phyloP scores from a whole-genome alignment of 768 basidiomycete genomes.

The Multifurca ochricompacta region DNA sequence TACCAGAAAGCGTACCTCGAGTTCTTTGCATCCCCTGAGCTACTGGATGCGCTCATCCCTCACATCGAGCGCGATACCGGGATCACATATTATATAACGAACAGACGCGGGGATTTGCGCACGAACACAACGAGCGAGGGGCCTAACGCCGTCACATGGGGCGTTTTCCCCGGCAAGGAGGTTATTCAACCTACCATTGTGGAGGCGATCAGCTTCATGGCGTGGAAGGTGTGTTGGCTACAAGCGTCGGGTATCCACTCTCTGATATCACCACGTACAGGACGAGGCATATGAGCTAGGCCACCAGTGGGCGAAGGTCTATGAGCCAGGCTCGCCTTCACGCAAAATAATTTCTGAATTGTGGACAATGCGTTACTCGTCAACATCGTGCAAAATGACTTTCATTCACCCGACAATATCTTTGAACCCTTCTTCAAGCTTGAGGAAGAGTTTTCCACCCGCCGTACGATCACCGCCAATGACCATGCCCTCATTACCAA shows the following conservation, averaged over 20 bases:
- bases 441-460: constrained; percentile 49
- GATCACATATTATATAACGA: constrained; percentile 96
- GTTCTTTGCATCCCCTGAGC: constrained; percentile 78
- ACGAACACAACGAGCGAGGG: constrained; percentile 95
- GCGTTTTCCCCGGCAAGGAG: constrained; percentile 96
- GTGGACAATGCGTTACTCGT: constrained; percentile 84
- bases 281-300: constrained; percentile 95
- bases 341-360: constrained; percentile 66
- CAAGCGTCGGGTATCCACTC: neutral
- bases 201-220: constrained; percentile 96
- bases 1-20: constrained; percentile 98
- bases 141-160: constrained; percentile 99
- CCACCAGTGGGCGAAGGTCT: constrained; percentile 82
- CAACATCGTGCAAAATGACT: constrained; percentile 96
- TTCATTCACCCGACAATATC: constrained; percentile 76
- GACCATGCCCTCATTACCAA: constrained; percentile 18
- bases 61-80: constrained; percentile 81
- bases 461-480: constrained; percentile 23
- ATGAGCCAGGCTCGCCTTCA: constrained; percentile 68
- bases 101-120: constrained; percentile 87
- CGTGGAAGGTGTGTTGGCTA: constrained; percentile 70
- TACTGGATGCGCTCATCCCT: constrained; percentile 64
- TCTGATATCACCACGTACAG: constrained; percentile 31
- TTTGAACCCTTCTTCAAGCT: constrained; percentile 81
- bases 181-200: constrained; percentile 95